Base-by-base conservation (phyloP, 2,329 filamentous ascomycete genomes). In the Aspergillus quadricinctus region DNA sequence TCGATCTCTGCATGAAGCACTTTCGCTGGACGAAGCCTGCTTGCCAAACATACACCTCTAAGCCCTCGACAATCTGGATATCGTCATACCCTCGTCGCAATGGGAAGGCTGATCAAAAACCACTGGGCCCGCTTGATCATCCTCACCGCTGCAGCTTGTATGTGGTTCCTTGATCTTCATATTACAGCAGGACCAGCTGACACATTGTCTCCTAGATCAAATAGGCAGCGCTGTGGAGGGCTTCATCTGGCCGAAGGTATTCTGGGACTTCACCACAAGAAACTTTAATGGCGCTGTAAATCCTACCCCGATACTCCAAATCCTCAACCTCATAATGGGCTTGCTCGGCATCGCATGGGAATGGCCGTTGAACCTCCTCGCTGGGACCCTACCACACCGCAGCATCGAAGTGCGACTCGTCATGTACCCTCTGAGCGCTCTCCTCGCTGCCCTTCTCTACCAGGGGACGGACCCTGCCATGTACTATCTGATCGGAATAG, bases 31-130 rank as follows among this genome's bases (percentile, higher is more conserved):
- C 64, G 64, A 64, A 64, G 58, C 51, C 49, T 35, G 31, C 28
- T 51, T 37, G n/a, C 23, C 31, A 48, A 23, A 49, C 35, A 25
- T 14, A 50, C 49, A 49, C 23, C n/a, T 43, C 45, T 21, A 28
- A 45, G 28, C 27, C n/a, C 6, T 17, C 14, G 11, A 37, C 17
- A 6, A 37, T 17, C 11, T 35, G 8, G 28, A 28, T 28, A 28
- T 9, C 8, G 31, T 17, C 31, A 14, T 37, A 37, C 17, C 17
- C 28, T 19, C 21, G 37, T 40, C 54, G 49, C 62, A 64, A 99
- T 99, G 94, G 94, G 94, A 76, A 94, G 88, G 78, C 87, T 99
- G 72, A 97, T 99, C 80, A 99, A 99, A 83, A 97, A 97, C 80
- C 94, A 99, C 81, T 96, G 91, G 91, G 94, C 92, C 66, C 88